phyloP scores from a whole-genome alignment of 768 basidiomycete genomes.

The Suillus tomentosus region DNA sequence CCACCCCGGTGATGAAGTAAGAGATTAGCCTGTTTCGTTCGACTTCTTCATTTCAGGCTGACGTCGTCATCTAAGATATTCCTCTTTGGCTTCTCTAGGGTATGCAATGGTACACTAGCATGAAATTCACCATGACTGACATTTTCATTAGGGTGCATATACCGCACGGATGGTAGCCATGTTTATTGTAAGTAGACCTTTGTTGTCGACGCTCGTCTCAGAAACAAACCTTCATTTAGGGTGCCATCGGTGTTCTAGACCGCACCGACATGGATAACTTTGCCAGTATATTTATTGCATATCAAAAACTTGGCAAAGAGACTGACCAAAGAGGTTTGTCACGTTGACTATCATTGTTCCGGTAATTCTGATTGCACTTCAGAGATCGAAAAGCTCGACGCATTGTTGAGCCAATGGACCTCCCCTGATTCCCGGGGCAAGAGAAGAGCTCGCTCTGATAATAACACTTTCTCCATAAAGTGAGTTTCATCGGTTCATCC shows the following conservation, averaged over 20 bases:
- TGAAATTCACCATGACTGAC: constrained; percentile 12
- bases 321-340: constrained; percentile 46
- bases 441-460: constrained; percentile 47
- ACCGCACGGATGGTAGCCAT: constrained; percentile 74
- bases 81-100: constrained; percentile 77
- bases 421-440: constrained; percentile 54
- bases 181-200: constrained; percentile 54
- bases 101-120: constrained; percentile 29
- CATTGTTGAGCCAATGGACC: constrained; percentile 56
- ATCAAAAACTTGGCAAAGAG: constrained; percentile 62
- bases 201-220: constrained; percentile 10
- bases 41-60: constrained; percentile 12
- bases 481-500: constrained; percentile 29
- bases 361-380: constrained; percentile 1
- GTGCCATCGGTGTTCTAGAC: constrained; percentile 70
- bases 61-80: constrained; percentile 53
- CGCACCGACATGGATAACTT: constrained; percentile 75
- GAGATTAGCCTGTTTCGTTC: background rate
- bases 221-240: constrained; percentile 38
- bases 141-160: constrained; percentile 60
- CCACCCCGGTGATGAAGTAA: constrained; percentile 69
- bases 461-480: constrained; percentile 62
- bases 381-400: constrained; percentile 43
- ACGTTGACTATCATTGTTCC: background rate
- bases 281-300: constrained; percentile 59